These are phyloP conservation scores for Candida hispaniensis DNA, from an alignment of 805 yeast genomes.

Conservation along the genomic window DNA sequence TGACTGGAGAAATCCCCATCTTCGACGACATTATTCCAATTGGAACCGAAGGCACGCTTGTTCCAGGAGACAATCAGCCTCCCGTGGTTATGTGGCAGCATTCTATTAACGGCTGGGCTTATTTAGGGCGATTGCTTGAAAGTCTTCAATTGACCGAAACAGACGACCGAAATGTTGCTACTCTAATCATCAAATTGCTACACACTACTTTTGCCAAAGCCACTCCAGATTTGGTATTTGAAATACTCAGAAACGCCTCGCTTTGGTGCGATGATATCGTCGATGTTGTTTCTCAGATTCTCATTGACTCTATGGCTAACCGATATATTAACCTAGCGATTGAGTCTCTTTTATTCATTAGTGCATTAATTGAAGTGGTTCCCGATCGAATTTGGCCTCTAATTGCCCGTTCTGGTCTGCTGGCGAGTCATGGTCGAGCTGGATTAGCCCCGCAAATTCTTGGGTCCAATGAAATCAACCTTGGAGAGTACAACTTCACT, in stretches of 20 bases:
- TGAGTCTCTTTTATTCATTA: constrained; percentile 40
- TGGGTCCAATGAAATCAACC: constrained; percentile 62
- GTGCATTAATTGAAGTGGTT: constrained; percentile 37
- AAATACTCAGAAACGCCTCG: constrained; percentile 30
- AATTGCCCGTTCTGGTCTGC: constrained; percentile 52
- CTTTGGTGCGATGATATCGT: constrained; percentile 46
- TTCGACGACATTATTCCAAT: constrained; percentile 37
- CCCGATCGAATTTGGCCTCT: constrained; percentile 74
- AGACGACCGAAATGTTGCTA: constrained; percentile 32
- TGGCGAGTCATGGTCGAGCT: constrained; percentile 52
- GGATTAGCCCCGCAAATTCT: constrained; percentile 52
- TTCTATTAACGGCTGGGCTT: constrained; percentile 77
- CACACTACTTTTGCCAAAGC: constrained; percentile 38
- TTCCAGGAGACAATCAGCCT: constrained; percentile 38
- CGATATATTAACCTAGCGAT: constrained; percentile 40
- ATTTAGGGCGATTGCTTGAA: constrained; percentile 67
- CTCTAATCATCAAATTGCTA: constrained; percentile 42
- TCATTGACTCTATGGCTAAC: constrained; percentile 55
- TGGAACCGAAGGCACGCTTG: constrained; percentile 60
- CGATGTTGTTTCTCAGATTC: constrained; percentile 52
- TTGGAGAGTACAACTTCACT: constrained; percentile 57
- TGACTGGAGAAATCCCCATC: constrained; percentile 39
- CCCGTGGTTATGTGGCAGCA: constrained; percentile 54
- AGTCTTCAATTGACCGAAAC: constrained; percentile 38
- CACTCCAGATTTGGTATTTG: constrained; percentile 34